phyloP scores from a whole-genome alignment of 2,329 filamentous ascomycete genomes.

The Penicillium sp. region DNA sequence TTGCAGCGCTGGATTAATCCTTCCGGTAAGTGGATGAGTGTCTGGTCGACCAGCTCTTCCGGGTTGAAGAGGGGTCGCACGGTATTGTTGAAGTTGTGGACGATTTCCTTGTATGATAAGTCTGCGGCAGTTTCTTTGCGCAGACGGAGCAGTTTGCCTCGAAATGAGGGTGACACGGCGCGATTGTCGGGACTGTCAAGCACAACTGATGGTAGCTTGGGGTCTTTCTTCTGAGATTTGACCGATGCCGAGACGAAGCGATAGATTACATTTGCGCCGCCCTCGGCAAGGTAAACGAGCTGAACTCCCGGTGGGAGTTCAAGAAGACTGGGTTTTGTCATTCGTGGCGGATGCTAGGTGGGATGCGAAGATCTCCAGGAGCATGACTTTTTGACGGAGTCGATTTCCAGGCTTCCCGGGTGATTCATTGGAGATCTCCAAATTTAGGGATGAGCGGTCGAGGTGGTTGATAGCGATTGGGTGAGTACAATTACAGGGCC shows the following conservation, averaged over 20 bases:
- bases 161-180: slow-evolving; percentile 20
- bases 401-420: background rate
- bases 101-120: slow-evolving; percentile 48
- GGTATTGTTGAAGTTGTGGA: slow-evolving; percentile 35
- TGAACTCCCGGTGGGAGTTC: slow-evolving; percentile 35
- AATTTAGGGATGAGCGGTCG: background rate
- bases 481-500: slow-evolving; percentile 3
- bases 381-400: slow-evolving; percentile 1
- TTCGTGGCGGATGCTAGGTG: slow-evolving; percentile 20
- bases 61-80: slow-evolving; percentile 54
- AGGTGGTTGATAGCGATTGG: slow-evolving; percentile 1
- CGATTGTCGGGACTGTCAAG: slow-evolving; percentile 17
- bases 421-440: background rate
- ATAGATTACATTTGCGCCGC: slow-evolving; percentile 73
- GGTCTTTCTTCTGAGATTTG: slow-evolving; percentile 26
- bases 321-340: slow-evolving; percentile 30
- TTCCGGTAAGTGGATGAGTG: slow-evolving; percentile 47
- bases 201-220: slow-evolving; percentile 10
- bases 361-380: background rate
- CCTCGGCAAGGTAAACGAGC: slow-evolving; percentile 56
- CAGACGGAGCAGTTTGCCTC: slow-evolving; percentile 55
- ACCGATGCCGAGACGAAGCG: slow-evolving; percentile 46
- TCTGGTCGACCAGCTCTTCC: slow-evolving; percentile 54
- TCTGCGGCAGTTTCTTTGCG: slow-evolving; percentile 54
- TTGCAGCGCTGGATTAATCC: slow-evolving; percentile 50